Evolutionary conservation across 169 alveolate species (phyloP).

Genomic region (Cryptosporidium tyzzeri): DNA sequence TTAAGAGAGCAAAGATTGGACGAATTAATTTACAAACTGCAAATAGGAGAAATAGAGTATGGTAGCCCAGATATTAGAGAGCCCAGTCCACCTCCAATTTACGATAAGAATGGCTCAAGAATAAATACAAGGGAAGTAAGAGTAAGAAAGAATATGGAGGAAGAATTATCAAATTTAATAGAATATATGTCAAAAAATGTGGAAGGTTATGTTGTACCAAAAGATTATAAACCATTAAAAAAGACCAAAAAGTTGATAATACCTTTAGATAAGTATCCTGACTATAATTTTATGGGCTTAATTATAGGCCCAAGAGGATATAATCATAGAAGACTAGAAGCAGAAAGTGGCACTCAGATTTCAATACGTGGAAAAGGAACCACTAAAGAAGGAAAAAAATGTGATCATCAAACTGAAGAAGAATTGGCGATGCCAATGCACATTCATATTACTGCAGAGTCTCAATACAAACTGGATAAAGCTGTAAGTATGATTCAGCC

Average conservation of each 20-base stretch:
- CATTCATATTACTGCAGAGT: constrained; percentile 87
- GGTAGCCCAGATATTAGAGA: constrained; percentile 93
- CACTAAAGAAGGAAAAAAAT: constrained; percentile 90
- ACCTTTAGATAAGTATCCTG: constrained; percentile 92
- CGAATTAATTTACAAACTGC: constrained; percentile 87
- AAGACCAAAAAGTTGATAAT: constrained; percentile 86
- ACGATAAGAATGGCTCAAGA: constrained; percentile 90
- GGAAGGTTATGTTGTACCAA: constrained; percentile 90
- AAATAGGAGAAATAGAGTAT: constrained; percentile 87
- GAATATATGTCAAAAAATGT: constrained; percentile 88
- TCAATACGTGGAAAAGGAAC: constrained; percentile 92
- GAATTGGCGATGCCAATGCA: constrained; percentile 91
- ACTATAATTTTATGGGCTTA: constrained; percentile 93
- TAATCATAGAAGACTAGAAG: constrained; percentile 92
- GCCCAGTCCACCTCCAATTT: constrained; percentile 92
- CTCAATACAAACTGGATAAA: constrained; percentile 76
- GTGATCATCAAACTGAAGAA: constrained; percentile 90
- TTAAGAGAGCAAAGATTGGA: constrained; percentile 91
- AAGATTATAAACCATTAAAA: constrained; percentile 90
- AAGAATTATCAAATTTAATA: constrained; percentile 87
- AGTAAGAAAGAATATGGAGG: constrained; percentile 88
- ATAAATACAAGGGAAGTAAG: constrained; percentile 91
- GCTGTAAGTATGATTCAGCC: constrained; percentile 90
- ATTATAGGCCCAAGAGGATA: constrained; percentile 96
- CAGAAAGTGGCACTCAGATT: constrained; percentile 91